Conservation (phyloP, 805 yeast species). For the Zygoascus bituminiphila region DNA sequence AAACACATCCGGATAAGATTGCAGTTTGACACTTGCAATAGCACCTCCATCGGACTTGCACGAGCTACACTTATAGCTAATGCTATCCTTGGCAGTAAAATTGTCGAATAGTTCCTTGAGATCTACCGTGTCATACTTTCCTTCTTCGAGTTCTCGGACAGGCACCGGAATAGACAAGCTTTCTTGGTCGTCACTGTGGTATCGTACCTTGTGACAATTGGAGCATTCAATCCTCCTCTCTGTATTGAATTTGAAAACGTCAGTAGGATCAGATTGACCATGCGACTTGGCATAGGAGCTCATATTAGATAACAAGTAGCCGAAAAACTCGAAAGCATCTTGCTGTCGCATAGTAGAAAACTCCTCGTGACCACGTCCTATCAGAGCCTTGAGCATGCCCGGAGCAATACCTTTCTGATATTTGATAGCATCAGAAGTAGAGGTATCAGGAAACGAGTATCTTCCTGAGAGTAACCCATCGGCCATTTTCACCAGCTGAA, state of each 20-base stretch:
- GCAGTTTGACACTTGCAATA: slow-evolving; percentile 41
- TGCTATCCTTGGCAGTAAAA: slow-evolving; percentile 40
- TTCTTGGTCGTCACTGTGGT: slow-evolving; percentile 50
- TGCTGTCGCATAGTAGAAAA: slow-evolving; percentile 85
- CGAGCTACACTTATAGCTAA: slow-evolving; percentile 56
- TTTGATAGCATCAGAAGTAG: slow-evolving; percentile 18
- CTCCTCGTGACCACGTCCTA: slow-evolving; percentile 75
- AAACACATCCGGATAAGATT: slow-evolving; percentile 60
- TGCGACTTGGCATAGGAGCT: slow-evolving; percentile 13
- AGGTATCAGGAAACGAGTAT: slow-evolving; percentile 47
- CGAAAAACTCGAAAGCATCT: slow-evolving; percentile 87
- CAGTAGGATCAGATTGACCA: slow-evolving; percentile 32
- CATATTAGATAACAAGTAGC: slow-evolving; percentile 54
- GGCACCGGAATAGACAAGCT: slow-evolving; percentile 55
- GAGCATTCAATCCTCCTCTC: slow-evolving; percentile 56
- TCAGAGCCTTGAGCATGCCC: slow-evolving; percentile 58
- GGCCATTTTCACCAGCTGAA: slow-evolving; percentile 70
- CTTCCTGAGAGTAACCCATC: slow-evolving; percentile 73
- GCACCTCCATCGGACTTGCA: slow-evolving; percentile 36
- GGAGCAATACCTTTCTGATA: slow-evolving; percentile 78
- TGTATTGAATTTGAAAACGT: slow-evolving; percentile 53
- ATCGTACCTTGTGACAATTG: slow-evolving; percentile 52
- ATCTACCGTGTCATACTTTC: slow-evolving; percentile 42
- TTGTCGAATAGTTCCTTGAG: slow-evolving; percentile 42
- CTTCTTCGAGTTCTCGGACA: slow-evolving; percentile 31